These are phyloP conservation scores for Boletus bicolor DNA, from an alignment of 768 basidiomycete genomes.

Conservation along the genomic window DNA sequence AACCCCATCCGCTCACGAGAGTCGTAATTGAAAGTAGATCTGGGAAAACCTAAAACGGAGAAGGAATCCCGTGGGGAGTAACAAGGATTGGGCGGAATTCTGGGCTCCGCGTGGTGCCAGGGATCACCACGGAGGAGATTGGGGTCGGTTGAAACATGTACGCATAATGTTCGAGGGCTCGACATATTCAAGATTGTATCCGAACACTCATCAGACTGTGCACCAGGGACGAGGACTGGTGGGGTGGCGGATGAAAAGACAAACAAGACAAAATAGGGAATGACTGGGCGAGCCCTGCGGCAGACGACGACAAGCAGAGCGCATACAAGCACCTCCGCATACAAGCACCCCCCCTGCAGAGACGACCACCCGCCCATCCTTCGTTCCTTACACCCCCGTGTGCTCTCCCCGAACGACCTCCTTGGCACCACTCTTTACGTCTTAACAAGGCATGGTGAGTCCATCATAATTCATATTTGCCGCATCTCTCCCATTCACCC, in stretches of 20 bases:
- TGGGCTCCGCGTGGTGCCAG: background rate
- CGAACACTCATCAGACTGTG: no score
- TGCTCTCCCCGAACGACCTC: background rate
- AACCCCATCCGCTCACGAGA: conserved; percentile 4
- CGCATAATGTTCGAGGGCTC: background rate
- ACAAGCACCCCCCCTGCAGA: conserved; percentile 7
- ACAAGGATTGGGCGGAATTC: background rate
- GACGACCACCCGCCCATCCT: background rate
- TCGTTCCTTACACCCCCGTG: background rate
- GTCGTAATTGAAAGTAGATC: conserved; percentile 16
- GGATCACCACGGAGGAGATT: conserved; percentile 5
- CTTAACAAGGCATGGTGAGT: conserved; percentile 31
- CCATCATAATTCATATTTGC: background rate
- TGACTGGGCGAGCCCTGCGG: conserved; percentile 4
- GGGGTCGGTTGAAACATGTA: background rate
- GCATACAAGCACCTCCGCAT: conserved; percentile 16
- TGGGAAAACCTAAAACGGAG: background rate
- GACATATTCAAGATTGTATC: no score
- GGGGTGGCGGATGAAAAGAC: conserved; percentile 17
- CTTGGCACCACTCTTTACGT: conserved; percentile 21
- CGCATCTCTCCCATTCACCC: conserved; percentile 6
- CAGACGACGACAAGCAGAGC: conserved; percentile 6
- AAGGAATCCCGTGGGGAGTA: background rate
- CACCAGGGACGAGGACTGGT: no score
- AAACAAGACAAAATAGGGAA: conserved; percentile 34